phyloP scores from a whole-genome alignment of 1,139 yeast genomes.

The Nakaseomyces bracarensis region DNA sequence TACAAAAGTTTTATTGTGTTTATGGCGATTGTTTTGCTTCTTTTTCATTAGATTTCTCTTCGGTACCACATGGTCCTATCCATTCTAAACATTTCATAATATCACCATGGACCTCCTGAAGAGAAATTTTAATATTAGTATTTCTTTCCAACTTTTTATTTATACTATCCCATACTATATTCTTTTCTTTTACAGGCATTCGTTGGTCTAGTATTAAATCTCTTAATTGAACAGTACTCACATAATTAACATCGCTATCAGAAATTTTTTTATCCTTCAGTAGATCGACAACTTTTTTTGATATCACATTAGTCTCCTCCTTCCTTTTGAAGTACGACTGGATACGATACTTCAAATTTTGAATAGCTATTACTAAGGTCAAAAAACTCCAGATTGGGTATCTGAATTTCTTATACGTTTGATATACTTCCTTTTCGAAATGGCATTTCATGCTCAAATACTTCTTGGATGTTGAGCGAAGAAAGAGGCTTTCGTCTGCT shows the following conservation, averaged over 20 bases:
- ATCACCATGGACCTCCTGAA: slow-evolving; percentile 72
- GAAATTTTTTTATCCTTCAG: slow-evolving; percentile 35
- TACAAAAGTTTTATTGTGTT: not conserved
- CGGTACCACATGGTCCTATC: slow-evolving; percentile 42
- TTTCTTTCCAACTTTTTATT: slow-evolving; percentile 55
- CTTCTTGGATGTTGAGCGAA: slow-evolving; percentile 68
- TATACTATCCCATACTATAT: slow-evolving; percentile 57
- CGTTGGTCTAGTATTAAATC: slow-evolving; percentile 50
- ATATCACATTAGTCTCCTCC: slow-evolving; percentile 31
- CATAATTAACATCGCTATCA: slow-evolving; percentile 31
- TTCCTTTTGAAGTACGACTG: slow-evolving; percentile 36
- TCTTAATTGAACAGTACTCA: slow-evolving; percentile 71
- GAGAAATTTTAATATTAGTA: slow-evolving; percentile 27
- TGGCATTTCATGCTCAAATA: slow-evolving; percentile 57
- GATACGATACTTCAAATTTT: slow-evolving; percentile 33
- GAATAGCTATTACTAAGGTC: slow-evolving; percentile 22
- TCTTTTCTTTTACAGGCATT: slow-evolving; percentile 40
- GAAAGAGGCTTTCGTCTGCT: slow-evolving; percentile 37
- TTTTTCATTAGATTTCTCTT: not conserved
- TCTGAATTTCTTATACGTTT: slow-evolving; percentile 42
- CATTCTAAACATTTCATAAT: slow-evolving; percentile 88
- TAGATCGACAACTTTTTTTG: slow-evolving; percentile 38
- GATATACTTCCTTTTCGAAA: slow-evolving; percentile 46
- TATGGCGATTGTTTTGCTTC: not conserved
- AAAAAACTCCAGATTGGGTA: slow-evolving; percentile 32